Evolutionary conservation across 495 filamentous ascomycete species (phyloP).

Genomic region (Aspergillus saccharolyticus): DNA sequence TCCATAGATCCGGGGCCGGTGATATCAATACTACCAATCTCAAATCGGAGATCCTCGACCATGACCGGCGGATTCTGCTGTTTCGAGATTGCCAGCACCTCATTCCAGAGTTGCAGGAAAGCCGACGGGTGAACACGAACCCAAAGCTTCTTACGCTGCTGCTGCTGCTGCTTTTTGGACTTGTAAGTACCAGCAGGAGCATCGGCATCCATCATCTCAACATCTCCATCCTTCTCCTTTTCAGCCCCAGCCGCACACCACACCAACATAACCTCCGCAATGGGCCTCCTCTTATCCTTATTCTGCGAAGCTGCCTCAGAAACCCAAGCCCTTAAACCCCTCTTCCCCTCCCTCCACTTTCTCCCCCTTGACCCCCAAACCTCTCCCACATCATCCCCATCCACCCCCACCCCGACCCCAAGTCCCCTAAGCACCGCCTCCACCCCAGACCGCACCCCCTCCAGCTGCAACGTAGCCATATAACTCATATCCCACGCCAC

Average conservation of each 20-base stretch:
- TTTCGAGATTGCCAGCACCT: constrained; percentile 64
- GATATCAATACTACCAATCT: constrained; percentile 90
- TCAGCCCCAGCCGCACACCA: constrained; percentile 45
- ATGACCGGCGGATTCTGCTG: constrained; percentile 65
- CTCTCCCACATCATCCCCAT: constrained; percentile 35
- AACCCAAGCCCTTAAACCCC: constrained; percentile 63
- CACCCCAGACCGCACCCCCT: constrained; percentile 60
- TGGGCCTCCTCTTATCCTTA: constrained; percentile 45
- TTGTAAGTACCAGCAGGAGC: constrained; percentile 14
- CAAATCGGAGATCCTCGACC: constrained; percentile 87
- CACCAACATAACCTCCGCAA: constrained; percentile 73
- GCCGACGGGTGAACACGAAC: constrained; percentile 83
- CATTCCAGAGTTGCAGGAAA: constrained; percentile 78
- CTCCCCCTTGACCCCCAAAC: constrained; percentile 57
- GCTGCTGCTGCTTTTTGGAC: constrained; percentile 31
- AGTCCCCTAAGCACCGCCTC: constrained; percentile 59
- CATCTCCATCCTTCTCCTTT: constrained; percentile 26
- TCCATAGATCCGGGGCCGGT: constrained; percentile 81
- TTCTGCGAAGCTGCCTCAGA: constrained; percentile 36
- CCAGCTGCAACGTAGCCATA: constrained; percentile 77
- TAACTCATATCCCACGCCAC: constrained; percentile 95
- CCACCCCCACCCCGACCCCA: constrained; percentile 52
- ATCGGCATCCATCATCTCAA: constrained; percentile 31
- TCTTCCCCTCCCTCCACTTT: constrained; percentile 71
- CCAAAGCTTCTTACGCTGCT: constrained; percentile 55